Percentiles rank a stretch among this genome's conserved stretches.
These are phyloP conservation scores for Salvia sclarea DNA, from an alignment of 305 asterid species.

Conservation along the genomic window DNA sequence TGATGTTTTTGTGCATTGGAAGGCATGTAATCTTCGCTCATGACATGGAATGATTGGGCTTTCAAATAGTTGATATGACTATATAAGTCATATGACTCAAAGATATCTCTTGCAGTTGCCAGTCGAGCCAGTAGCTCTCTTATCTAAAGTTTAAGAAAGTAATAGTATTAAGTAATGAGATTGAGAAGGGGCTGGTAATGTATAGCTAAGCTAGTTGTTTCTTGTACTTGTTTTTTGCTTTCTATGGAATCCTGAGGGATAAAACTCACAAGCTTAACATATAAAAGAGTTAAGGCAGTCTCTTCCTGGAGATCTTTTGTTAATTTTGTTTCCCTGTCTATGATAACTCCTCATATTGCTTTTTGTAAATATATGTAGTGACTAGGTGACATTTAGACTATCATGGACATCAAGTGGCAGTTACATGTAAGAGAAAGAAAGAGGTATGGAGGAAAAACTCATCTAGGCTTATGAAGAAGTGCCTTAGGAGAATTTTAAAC, in stretches of 20 bases:
- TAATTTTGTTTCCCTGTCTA: not conserved
- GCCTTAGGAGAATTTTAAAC: not conserved
- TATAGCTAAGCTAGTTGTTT: slow-evolving; percentile 6
- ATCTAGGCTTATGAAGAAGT: slow-evolving; percentile 6
- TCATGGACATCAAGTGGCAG: not conserved
- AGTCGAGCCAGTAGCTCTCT: not conserved
- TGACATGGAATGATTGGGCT: not conserved
- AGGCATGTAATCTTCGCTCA: not conserved
- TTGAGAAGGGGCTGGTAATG: slow-evolving; percentile 4
- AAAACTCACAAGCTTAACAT: not conserved
- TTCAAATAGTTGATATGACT: not conserved
- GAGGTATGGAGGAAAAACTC: not conserved
- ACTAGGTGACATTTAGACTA: slow-evolving; percentile 5
- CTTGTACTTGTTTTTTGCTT: not conserved
- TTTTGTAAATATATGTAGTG: not conserved
- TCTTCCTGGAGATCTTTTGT: not conserved
- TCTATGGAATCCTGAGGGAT: not conserved
- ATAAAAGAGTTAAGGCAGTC: not conserved
- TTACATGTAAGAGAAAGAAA: not conserved
- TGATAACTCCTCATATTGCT: not conserved
- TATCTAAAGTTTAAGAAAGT: slow-evolving; percentile 10
- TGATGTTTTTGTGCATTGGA: not conserved
- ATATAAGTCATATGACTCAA: not conserved
- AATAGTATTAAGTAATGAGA: not conserved
- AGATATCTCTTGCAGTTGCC: not conserved